A percentile compares a stretch with the other conserved stretches of the same genome.
Evolutionary conservation across 176 grass and related monocot species (phyloP).

Genomic region (Ananas comosus): DNA sequence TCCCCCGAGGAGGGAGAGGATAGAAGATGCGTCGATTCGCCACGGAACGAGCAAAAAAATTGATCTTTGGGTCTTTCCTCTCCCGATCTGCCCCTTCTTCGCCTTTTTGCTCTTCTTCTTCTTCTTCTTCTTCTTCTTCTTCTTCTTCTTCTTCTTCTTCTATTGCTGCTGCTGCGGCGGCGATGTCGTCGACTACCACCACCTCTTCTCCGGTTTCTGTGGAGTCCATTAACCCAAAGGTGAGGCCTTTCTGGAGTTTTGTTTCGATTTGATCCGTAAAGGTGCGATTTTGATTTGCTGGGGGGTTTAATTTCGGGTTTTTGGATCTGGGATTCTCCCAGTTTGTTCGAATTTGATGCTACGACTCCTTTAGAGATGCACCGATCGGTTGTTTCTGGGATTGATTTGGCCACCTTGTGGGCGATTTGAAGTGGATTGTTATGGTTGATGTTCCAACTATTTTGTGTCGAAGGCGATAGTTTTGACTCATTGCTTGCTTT

Average conservation of each 20-base stretch:
- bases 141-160: no score
- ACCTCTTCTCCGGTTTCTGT: conserved; percentile 18
- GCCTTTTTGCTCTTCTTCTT: conserved; percentile 6
- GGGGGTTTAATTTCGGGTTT: background rate
- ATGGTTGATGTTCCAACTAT: background rate
- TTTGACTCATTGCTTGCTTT: background rate
- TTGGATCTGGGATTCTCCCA: no score
- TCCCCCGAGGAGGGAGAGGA: background rate
- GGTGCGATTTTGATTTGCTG: background rate
- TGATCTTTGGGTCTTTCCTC: background rate
- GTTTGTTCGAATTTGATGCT: no score
- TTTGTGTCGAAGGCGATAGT: background rate
- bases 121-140: background rate
- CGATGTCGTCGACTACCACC: conserved; percentile 3
- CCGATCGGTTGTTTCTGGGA: background rate
- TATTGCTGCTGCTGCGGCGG: background rate
- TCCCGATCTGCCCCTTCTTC: background rate
- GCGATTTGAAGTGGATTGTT: background rate
- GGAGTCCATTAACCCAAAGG: conserved; percentile 35
- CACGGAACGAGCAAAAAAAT: background rate
- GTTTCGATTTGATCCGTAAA: background rate
- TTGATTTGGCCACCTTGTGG: background rate
- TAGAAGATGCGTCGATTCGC: conserved; percentile 15
- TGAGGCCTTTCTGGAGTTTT: conserved; percentile 13
- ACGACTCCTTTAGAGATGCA: background rate